Evolutionary conservation across 306 rosid species (phyloP).

Genomic region (Rubus parviflorus): DNA sequence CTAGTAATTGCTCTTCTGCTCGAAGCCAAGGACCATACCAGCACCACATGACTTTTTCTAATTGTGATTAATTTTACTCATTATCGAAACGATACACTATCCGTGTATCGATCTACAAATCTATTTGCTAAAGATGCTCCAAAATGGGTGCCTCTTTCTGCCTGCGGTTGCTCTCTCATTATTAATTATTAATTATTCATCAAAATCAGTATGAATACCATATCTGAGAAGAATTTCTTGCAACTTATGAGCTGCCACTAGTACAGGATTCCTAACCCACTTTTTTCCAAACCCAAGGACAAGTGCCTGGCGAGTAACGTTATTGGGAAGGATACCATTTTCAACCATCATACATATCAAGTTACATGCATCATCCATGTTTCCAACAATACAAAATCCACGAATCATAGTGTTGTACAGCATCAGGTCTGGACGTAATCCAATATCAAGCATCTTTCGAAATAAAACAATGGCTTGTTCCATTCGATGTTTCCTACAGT

Average conservation of each 20-base stretch:
- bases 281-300: constrained; percentile 33
- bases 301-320: constrained; percentile 29
- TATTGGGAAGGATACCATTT: constrained; percentile 34
- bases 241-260: constrained; percentile 30
- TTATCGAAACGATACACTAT: not conserved
- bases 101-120: not conserved
- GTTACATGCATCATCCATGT: constrained; percentile 36
- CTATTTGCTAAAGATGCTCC: not conserved
- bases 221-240: constrained; percentile 30
- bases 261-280: constrained; percentile 22
- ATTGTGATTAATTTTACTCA: not conserved
- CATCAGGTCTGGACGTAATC: constrained; percentile 33
- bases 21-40: not conserved
- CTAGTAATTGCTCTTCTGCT: not conserved
- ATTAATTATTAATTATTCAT: not conserved
- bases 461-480: constrained; percentile 40
- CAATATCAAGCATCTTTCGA: constrained; percentile 33
- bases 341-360: constrained; percentile 35
- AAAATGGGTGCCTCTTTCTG: not conserved
- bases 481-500: constrained; percentile 32
- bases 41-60: not conserved
- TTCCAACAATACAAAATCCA: constrained; percentile 44
- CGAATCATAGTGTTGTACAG: constrained; percentile 37
- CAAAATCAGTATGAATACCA: constrained; percentile 12
- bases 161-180: constrained; percentile 16